Conservation (phyloP, 1,284 basidiomycete species). For the Puccinia coronata region DNA sequence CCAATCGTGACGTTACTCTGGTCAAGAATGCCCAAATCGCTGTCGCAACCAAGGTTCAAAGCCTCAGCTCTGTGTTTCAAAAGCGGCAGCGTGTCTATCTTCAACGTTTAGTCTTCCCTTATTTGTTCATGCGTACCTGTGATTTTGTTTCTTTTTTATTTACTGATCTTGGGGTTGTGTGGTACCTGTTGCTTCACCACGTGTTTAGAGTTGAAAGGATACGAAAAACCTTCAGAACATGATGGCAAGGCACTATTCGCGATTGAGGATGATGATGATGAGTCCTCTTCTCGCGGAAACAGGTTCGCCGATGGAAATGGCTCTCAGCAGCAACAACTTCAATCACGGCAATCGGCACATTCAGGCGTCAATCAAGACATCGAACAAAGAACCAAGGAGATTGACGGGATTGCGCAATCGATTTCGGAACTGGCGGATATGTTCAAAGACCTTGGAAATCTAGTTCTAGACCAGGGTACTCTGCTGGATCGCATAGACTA, state of each 20-base stretch:
- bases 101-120: constrained; percentile 72
- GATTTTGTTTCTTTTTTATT: too few relatives aligned
- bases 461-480: constrained; percentile 98
- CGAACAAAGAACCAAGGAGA: constrained; percentile 66
- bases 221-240: background rate
- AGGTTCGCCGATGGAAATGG: constrained; percentile 49
- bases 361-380: constrained; percentile 52
- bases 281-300: constrained; percentile 53
- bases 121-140: background rate
- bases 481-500: constrained; percentile 95
- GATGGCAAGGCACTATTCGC: constrained; percentile 56
- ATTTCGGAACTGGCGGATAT: constrained; percentile 89
- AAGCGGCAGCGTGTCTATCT: constrained; percentile 98
- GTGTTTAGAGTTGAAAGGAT: constrained; percentile 53
- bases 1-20: constrained; percentile 64
- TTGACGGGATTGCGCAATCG: constrained; percentile 86
- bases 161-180: constrained; percentile 50
- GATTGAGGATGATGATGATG: constrained; percentile 40
- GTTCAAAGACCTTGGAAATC: constrained; percentile 86
- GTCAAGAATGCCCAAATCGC: constrained; percentile 96
- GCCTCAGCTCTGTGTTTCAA: constrained; percentile 85
- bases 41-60: constrained; percentile 90
- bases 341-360: constrained; percentile 45
- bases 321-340: constrained; percentile 47
- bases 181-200: constrained; percentile 48